phyloP scores from a whole-genome alignment of 176 grass and related monocot genomes.

The Cenchrus purpureus region DNA sequence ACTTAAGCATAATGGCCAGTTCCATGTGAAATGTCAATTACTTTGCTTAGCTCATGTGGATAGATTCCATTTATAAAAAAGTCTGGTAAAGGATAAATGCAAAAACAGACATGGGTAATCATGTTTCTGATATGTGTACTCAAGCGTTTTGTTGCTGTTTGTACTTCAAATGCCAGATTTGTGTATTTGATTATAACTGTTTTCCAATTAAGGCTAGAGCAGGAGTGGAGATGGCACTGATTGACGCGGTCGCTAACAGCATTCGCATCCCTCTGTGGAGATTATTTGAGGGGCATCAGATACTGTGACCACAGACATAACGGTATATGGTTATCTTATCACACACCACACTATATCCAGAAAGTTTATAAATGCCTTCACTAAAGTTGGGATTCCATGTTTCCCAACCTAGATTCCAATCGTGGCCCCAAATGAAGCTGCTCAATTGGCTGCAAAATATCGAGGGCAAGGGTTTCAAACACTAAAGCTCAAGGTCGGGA shows the following conservation, averaged over 20 bases:
- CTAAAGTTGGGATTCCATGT: neutral
- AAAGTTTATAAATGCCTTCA: neutral
- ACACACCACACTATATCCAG: neutral
- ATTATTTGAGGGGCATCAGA: slow-evolving; percentile 85
- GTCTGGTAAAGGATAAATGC: neutral
- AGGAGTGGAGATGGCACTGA: slow-evolving; percentile 91
- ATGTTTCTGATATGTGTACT: neutral
- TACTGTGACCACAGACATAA: slow-evolving; percentile 86
- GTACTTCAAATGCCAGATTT: neutral
- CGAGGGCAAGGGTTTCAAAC: slow-evolving; percentile 77
- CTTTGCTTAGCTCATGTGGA: no score
- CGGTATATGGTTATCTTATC: slow-evolving; percentile 55
- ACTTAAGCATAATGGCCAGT: neutral
- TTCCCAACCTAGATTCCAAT: slow-evolving; percentile 78
- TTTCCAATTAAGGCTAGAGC: slow-evolving; percentile 81
- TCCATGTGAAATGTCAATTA: neutral
- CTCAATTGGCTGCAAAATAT: slow-evolving; percentile 86
- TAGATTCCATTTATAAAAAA: neutral
- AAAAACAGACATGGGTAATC: neutral
- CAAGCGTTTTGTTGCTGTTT: neutral
- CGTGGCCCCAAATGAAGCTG: slow-evolving; percentile 81
- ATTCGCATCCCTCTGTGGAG: slow-evolving; percentile 88
- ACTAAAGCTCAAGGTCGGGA: slow-evolving; percentile 91
- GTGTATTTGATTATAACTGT: neutral
- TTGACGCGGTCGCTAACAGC: slow-evolving; percentile 93